Evolutionary conservation across 2,329 filamentous ascomycete species (phyloP).

Genomic region (Claviceps monticola): DNA sequence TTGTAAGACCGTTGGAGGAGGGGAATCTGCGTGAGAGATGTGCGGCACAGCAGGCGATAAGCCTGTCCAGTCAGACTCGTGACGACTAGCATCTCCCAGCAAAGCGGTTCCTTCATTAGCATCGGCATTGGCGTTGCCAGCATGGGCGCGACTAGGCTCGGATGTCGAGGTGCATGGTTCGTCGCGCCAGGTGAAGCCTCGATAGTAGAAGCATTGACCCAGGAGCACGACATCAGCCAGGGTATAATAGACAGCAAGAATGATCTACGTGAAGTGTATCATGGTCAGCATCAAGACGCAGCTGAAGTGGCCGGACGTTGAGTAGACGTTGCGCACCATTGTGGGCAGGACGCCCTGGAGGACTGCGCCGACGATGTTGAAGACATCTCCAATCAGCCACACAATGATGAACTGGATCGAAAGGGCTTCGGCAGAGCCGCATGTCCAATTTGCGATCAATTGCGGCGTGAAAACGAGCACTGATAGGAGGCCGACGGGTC

Average conservation of each 20-base stretch:
- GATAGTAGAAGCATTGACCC: constrained; percentile 88
- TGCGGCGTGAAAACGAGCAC: constrained; percentile 96
- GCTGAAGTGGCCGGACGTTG: not conserved
- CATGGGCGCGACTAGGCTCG: constrained; percentile 22
- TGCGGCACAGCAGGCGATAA: constrained; percentile 76
- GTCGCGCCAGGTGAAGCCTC: constrained; percentile 59
- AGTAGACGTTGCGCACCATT: constrained; percentile 42
- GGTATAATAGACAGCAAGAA: constrained; percentile 89
- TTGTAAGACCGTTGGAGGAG: constrained; percentile 39
- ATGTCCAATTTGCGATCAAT: constrained; percentile 87
- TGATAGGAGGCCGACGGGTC: constrained; percentile 7
- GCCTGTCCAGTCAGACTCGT: constrained; percentile 43
- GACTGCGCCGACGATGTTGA: constrained; percentile 89
- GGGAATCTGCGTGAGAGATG: constrained; percentile 33
- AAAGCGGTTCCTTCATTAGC: constrained; percentile 40
- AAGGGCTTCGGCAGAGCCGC: constrained; percentile 72
- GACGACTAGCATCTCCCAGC: constrained; percentile 28
- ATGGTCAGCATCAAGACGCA: not conserved
- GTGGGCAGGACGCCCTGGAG: constrained; percentile 85
- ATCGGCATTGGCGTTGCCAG: constrained; percentile 14
- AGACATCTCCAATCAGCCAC: constrained; percentile 89
- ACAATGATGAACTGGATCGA: constrained; percentile 85
- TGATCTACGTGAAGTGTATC: constrained; percentile 37
- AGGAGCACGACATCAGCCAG: constrained; percentile 81
- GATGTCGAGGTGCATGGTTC: constrained; percentile 28